Percentiles rank a stretch among this genome's conserved stretches.
Conservation (phyloP, 2,329 filamentous ascomycete genomes). For the Geoglossum cookeanum region DNA sequence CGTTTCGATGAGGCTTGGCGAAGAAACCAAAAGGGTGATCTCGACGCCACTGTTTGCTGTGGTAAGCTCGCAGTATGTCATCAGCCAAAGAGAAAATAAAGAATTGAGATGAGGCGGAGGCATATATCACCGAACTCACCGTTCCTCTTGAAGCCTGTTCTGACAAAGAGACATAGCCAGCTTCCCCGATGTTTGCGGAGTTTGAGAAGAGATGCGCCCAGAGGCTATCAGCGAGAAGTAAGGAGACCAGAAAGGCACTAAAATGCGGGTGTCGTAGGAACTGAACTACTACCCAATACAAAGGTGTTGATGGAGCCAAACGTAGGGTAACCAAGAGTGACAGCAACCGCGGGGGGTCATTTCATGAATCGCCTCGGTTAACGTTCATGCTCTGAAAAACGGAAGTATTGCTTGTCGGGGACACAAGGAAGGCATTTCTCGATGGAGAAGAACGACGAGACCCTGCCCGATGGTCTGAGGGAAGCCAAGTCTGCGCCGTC, state of each 20-base stretch:
- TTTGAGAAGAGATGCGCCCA: neutral
- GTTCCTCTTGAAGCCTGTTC: conserved; percentile 73
- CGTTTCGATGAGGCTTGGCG: conserved; percentile 65
- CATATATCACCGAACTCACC: conserved; percentile 33
- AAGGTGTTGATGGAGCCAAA: neutral
- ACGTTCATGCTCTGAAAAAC: neutral
- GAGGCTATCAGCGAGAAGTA: neutral
- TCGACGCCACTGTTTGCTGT: conserved; percentile 85
- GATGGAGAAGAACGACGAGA: conserved; percentile 2
- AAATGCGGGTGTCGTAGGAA: neutral
- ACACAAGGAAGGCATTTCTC: neutral
- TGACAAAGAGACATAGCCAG: conserved; percentile 58
- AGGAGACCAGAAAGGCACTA: neutral
- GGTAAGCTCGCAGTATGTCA: conserved; percentile 5
- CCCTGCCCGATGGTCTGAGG: neutral
- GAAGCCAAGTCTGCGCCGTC: neutral
- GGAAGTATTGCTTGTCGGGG: neutral
- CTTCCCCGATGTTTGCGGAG: neutral
- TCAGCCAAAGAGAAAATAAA: neutral
- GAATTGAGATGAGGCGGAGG: neutral
- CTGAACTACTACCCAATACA: neutral
- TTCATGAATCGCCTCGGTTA: neutral
- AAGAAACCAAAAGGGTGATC: conserved; percentile 98
- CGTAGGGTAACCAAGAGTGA: neutral
- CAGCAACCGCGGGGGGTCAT: neutral